These are phyloP conservation scores for Skeletonema marinoi DNA, from an alignment of 108 stramenopile genomes.

Conservation along the genomic window DNA sequence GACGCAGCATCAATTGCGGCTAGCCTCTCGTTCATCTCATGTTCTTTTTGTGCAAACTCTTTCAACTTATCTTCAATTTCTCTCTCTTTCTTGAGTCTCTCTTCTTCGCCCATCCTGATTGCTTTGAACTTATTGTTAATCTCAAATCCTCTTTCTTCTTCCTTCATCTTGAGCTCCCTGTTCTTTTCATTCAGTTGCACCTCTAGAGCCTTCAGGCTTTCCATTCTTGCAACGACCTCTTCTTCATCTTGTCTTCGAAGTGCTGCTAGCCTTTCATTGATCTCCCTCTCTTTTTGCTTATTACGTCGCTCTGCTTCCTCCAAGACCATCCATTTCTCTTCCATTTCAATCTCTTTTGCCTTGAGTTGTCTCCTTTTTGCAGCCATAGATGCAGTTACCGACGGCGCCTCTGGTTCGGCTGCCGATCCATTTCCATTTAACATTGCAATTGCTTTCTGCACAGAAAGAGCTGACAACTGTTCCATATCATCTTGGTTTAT, in stretches of 20 bases:
- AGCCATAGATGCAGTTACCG: neutral
- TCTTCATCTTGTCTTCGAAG: neutral
- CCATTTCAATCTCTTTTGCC: neutral
- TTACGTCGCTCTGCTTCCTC: neutral
- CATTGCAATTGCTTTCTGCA: neutral
- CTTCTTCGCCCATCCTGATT: neutral
- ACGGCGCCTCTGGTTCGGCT: neutral
- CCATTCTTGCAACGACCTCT: neutral
- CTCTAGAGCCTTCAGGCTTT: neutral
- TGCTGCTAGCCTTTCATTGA: neutral
- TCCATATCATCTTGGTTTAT: neutral
- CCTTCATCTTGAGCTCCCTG: neutral
- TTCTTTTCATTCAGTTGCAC: neutral
- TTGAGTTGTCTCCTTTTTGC: neutral
- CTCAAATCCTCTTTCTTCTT: neutral
- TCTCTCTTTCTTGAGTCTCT: neutral
- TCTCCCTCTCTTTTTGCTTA: neutral
- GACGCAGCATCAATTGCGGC: neutral
- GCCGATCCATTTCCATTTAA: neutral
- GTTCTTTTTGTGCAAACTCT: neutral
- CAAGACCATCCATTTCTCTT: neutral
- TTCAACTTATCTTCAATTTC: neutral
- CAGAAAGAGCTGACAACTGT: neutral
- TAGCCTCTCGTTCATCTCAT: neutral
- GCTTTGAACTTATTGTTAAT: neutral